Evolutionary conservation across 805 yeast species (phyloP).

Genomic region (Starmerella davenportii): DNA sequence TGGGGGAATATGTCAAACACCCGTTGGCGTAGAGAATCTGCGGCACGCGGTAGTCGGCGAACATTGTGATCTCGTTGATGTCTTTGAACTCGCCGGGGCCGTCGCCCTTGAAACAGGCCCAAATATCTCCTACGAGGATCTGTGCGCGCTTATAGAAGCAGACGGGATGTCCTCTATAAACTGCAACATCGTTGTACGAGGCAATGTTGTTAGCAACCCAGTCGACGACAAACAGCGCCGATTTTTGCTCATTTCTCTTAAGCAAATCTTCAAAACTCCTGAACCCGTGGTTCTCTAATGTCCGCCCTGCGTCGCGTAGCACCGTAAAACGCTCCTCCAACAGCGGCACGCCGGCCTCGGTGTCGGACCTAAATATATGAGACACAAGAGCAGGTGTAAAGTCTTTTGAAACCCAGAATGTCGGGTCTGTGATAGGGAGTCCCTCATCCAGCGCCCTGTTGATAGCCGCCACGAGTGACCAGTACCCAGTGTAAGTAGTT

Average conservation of each 20-base stretch:
- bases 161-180: constrained; percentile 21
- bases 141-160: constrained; percentile 27
- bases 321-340: constrained; percentile 22
- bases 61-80: constrained; percentile 28
- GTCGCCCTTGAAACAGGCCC: constrained; percentile 28
- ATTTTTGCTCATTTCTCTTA: constrained; percentile 13
- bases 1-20: constrained; percentile 22
- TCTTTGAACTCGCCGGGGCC: constrained; percentile 25
- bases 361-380: constrained; percentile 22
- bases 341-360: constrained; percentile 23
- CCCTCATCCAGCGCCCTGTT: constrained; percentile 27
- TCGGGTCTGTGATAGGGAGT: constrained; percentile 24
- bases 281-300: constrained; percentile 10
- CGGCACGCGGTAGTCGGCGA: constrained; percentile 32
- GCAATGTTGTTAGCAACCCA: constrained; percentile 19
- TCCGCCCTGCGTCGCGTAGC: constrained; percentile 24
- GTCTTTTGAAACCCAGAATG: constrained; percentile 21
- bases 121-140: constrained; percentile 27
- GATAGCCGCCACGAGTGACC: constrained; percentile 29
- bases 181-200: constrained; percentile 23
- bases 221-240: constrained; percentile 23
- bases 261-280: constrained; percentile 19
- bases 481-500: constrained; percentile 27
- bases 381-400: constrained; percentile 16
- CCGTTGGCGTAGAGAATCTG: constrained; percentile 26